These are phyloP conservation scores for Hyaloscypha finlandica DNA, from an alignment of 495 filamentous ascomycete genomes.

Conservation along the genomic window DNA sequence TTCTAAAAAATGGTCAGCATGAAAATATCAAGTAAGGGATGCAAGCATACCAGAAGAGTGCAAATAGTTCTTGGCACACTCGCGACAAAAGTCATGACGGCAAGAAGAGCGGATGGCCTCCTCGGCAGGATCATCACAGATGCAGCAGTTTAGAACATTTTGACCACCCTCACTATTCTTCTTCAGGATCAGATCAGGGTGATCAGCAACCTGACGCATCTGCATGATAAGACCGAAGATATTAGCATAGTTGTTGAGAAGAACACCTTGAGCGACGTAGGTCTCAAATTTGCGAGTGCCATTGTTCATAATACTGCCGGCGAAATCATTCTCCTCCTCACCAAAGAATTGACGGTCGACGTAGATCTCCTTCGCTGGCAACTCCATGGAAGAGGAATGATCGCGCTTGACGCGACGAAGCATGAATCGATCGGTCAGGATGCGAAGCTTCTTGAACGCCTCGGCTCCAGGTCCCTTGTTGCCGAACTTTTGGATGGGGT, in stretches of 20 bases:
- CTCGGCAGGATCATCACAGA: slow-evolving; percentile 94
- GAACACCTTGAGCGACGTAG: slow-evolving; percentile 90
- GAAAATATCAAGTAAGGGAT: background rate
- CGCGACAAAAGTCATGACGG: slow-evolving; percentile 92
- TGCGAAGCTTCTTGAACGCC: slow-evolving; percentile 78
- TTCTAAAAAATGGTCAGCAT: slow-evolving; percentile 27
- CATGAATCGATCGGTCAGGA: slow-evolving; percentile 91
- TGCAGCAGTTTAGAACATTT: slow-evolving; percentile 86
- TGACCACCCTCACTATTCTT: slow-evolving; percentile 83
- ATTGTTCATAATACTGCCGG: slow-evolving; percentile 91
- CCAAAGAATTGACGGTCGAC: slow-evolving; percentile 94
- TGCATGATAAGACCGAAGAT: slow-evolving; percentile 91
- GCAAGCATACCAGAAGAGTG: slow-evolving; percentile 60
- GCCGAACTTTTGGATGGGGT: slow-evolving; percentile 66
- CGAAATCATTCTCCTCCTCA: slow-evolving; percentile 92
- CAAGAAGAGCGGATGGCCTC: slow-evolving; percentile 90
- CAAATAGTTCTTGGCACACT: slow-evolving; percentile 84
- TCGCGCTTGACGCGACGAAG: slow-evolving; percentile 89
- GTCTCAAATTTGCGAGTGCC: slow-evolving; percentile 86
- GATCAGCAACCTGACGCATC: slow-evolving; percentile 95
- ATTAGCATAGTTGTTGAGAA: slow-evolving; percentile 96
- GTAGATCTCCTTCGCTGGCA: slow-evolving; percentile 90
- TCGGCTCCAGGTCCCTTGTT: slow-evolving; percentile 55
- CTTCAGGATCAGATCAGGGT: slow-evolving; percentile 91
- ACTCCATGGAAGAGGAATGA: slow-evolving; percentile 88